Conservation (phyloP, 345 rosid species). For the Brassica incana region DNA sequence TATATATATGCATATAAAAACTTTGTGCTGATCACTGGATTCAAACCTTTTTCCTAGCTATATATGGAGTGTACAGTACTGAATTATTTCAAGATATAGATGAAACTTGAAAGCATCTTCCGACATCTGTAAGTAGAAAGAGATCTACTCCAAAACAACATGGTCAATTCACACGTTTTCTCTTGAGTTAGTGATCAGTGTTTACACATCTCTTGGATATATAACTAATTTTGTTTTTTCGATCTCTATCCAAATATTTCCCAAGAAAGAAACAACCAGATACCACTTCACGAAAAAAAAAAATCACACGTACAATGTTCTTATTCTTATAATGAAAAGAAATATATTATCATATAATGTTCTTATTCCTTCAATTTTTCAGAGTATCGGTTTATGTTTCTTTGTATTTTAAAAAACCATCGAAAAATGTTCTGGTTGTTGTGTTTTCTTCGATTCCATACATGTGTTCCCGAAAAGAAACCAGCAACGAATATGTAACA, state of each 20-base stretch:
- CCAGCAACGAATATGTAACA: conserved; percentile 22
- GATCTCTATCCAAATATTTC: conserved; percentile 8
- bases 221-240: neutral
- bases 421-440: neutral
- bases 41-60: neutral
- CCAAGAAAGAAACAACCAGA: neutral
- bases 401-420: conserved; percentile 9
- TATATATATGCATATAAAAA: neutral
- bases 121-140: neutral
- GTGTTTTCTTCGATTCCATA: conserved; percentile 10
- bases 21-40: neutral
- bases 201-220: conserved; percentile 1
- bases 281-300: neutral
- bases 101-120: conserved; percentile 1
- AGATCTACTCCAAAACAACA: neutral
- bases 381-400: conserved; percentile 17
- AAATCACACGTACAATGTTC: neutral
- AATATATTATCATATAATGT: too few species aligned
- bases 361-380: conserved; percentile 3
- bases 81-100: neutral
- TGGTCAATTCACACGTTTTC: conserved; percentile 1
- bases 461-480: conserved; percentile 19
- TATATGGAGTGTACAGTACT: neutral
- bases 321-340: neutral
- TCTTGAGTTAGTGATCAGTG: conserved; percentile 1